Conservation (phyloP, 192 early-diverging fungal species). For the Backusella morwellensis region DNA sequence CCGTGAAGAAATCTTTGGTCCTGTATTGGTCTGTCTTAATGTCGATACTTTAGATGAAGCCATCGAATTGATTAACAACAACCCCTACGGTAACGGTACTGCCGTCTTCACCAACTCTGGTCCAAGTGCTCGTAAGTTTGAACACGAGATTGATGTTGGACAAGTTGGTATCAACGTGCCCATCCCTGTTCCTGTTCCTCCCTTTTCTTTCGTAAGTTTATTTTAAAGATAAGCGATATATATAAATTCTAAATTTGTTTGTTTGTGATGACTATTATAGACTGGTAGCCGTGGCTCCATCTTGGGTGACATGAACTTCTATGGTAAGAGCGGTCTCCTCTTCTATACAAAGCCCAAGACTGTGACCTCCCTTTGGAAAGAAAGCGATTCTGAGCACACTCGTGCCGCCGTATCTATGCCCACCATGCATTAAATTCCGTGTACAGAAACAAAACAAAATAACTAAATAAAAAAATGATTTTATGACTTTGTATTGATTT, state of each 20-base stretch:
- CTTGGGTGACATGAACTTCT: conserved; percentile 94
- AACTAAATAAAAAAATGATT: background rate
- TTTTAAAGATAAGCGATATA: background rate
- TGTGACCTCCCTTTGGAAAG: conserved; percentile 90
- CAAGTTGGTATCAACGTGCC: conserved; percentile 91
- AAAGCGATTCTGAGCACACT: conserved; percentile 71
- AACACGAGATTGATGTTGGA: conserved; percentile 86
- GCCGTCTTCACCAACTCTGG: conserved; percentile 93
- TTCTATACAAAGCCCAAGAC: conserved; percentile 97
- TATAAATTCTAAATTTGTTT: background rate
- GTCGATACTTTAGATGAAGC: conserved; percentile 89
- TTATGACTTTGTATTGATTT: background rate
- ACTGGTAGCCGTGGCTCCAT: conserved; percentile 91
- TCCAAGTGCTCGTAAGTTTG: conserved; percentile 82
- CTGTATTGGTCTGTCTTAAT: conserved; percentile 82
- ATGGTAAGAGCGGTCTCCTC: conserved; percentile 67
- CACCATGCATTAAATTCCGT: conserved; percentile 35
- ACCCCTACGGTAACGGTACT: conserved; percentile 86
- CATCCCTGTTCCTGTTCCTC: conserved; percentile 95
- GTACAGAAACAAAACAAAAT: background rate
- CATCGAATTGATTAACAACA: conserved; percentile 85
- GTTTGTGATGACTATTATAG: background rate
- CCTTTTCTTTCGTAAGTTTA: conserved; percentile 78
- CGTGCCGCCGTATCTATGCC: conserved; percentile 89
- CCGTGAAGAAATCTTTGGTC: conserved; percentile 94